Base-by-base conservation (phyloP, 2,329 filamentous ascomycete genomes). In the Clathrospora elynae region DNA sequence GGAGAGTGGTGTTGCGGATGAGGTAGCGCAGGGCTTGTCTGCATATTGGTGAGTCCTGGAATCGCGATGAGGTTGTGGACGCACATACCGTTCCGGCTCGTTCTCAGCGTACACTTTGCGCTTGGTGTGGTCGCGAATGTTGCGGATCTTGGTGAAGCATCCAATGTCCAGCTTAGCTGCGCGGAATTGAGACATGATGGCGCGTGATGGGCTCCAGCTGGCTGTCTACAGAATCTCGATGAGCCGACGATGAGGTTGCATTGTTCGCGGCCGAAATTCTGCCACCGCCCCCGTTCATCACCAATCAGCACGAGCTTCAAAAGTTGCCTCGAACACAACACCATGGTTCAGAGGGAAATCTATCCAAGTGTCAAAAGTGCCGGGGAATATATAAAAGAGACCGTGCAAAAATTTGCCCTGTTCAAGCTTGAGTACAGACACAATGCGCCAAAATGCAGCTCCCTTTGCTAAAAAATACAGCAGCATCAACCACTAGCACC, bases 41-140 rank as follows among this genome's bases (percentile, higher is more conserved):
- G 51, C 39, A 23, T 17, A 20, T 4, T 30, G 10, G 35, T 47
- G 24, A 47, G 30, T 35, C 30, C 8, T 33, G 25, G 42, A 20
- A 5, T 22, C 30, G 4, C 17, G 35, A 31, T 18, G 29, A 38
- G 41, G 23, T n/a, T 17, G 16, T 36, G 56, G 46, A 25, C 17
- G 38, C 30, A 55, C 68, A 52, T 77, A 95, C 91, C 92, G 86
- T 75, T 96, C 87, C 4, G 90, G 83, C 76, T 99, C 93, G 67
- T 86, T 78, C 68, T 90, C 79, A 67, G 87, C 87, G 65, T 91
- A 96, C 46, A 90, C 88, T 76, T 95, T 92, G 64, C 93, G 87
- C 82, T 97, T 99, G 41, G 90, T 91, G 76, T 97, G 90, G 73
- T 99, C 93, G 62, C 93, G 89, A 68, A 99, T 87, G 57, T 88